phyloP scores from a whole-genome alignment of 768 basidiomycete species.

The Auriscalpium orientale region DNA sequence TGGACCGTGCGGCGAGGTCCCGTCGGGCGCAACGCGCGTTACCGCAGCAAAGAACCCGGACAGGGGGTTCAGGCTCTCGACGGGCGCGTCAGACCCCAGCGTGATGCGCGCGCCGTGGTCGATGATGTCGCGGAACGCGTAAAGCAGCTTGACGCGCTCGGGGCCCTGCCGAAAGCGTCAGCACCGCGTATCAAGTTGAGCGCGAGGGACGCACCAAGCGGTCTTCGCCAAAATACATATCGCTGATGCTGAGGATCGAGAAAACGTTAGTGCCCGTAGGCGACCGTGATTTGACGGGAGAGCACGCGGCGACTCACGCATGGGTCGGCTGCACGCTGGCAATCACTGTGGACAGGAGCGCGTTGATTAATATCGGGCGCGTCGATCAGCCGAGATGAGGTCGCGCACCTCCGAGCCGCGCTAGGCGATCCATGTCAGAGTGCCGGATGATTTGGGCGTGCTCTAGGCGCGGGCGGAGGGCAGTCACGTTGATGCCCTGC shows the following conservation, averaged over 20 bases:
- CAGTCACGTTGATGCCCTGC: slow-evolving; percentile 50
- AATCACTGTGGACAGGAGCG: slow-evolving; percentile 58
- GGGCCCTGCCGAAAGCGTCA: slow-evolving; percentile 45
- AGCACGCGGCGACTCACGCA: slow-evolving; percentile 42
- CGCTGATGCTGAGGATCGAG: slow-evolving; percentile 47
- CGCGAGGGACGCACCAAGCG: slow-evolving; percentile 47
- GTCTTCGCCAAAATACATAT: slow-evolving; percentile 87
- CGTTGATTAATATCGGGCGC: not conserved
- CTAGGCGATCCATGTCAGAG: slow-evolving; percentile 71
- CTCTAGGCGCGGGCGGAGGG: slow-evolving; percentile 73
- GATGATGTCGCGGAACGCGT: slow-evolving; percentile 75
- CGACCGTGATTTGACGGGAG: not conserved
- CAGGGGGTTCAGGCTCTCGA: slow-evolving; percentile 81
- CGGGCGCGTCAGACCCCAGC: slow-evolving; percentile 85
- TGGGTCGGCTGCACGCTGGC: slow-evolving; percentile 89
- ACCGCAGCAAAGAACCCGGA: slow-evolving; percentile 85
- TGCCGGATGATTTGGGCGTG: slow-evolving; percentile 83
- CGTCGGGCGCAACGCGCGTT: slow-evolving; percentile 60
- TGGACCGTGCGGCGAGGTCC: slow-evolving; percentile 73
- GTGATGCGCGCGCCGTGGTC: slow-evolving; percentile 62
- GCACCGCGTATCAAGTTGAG: not conserved
- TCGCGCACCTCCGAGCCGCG: slow-evolving; percentile 65
- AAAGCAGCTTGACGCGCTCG: slow-evolving; percentile 76
- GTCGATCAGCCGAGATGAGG: not conserved
- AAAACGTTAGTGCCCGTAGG: not conserved